phyloP scores from a whole-genome alignment of 208 protist species.

The Leishmania guyanensis region DNA sequence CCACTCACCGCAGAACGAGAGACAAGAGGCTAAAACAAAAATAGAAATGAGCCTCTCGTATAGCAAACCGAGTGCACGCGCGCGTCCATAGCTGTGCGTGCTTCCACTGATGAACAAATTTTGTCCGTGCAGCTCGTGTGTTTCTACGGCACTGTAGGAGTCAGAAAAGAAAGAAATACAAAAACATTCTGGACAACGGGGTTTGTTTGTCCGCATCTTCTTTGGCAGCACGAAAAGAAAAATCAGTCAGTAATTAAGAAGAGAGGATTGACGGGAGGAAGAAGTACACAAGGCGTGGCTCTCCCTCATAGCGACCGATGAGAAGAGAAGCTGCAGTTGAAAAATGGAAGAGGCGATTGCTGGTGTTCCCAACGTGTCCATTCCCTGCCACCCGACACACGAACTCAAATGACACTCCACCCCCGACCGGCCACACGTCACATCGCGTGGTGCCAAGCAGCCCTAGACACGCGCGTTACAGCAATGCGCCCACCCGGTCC shows the following conservation, averaged over 20 bases:
- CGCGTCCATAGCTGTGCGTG: too few species aligned
- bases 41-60: too few species aligned
- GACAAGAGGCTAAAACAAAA: neutral
- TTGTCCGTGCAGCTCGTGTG: neutral
- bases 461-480: too few species aligned
- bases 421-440: too few species aligned
- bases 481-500: neutral
- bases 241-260: neutral
- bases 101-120: neutral
- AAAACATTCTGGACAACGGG: neutral
- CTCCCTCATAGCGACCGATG: neutral
- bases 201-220: neutral
- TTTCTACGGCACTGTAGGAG: neutral
- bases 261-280: neutral
- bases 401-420: too few species aligned
- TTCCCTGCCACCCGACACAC: too few species aligned
- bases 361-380: too few species aligned
- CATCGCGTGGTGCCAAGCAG: too few species aligned
- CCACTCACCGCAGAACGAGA: neutral
- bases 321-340: neutral
- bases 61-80: too few species aligned
- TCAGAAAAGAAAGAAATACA: neutral
- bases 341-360: too few species aligned
- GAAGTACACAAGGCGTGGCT: neutral
- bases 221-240: neutral